Base-by-base conservation (phyloP, 2,329 filamentous ascomycete species). In the Zymoseptoria pseudotritici region DNA sequence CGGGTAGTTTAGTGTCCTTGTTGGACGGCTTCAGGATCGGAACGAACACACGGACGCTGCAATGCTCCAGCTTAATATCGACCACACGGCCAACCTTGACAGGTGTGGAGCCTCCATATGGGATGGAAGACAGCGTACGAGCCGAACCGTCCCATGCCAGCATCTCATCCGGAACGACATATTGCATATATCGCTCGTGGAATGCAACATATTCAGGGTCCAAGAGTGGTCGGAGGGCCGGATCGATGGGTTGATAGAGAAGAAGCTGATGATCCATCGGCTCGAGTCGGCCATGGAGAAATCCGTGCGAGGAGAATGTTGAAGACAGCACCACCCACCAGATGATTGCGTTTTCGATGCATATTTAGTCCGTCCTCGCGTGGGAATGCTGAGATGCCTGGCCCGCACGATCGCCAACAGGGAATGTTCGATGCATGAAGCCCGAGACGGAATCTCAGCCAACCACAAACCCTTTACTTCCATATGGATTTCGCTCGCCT, bases 121-220 rank as follows among this genome's bases (percentile, higher is more conserved):
- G 46, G 6, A 62, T 46, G 7, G 57, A 61, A 13, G 61, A 46
- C 19, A 58, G 58, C 26, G 59, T 59, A 51, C 60, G 53, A 11
- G 60, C 63, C 24, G 62, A 56, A 22, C 57, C 58, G 56, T 63
- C 58, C 64, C 64, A 64, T 49, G 36, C 19, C 42, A 61, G 61
- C 29, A 57, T 51, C 19, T 66, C 60, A 42, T 64, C 60, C 20
- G 64, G 64, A 10, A 60, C 49, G 19, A 66, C 29, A 54, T 61
- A 64, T 53, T 64, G 62, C 56, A 64, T 59, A 51, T 58, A 59
- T 24, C 29, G 58, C 19, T 66, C 64, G 49, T 66, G 62, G 53
- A 62, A 66, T 24, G 56, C 56, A 22, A 64, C 62, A 56, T 66
- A 66, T 54, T 66, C 62, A 17, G 62, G 62, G 46, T 66, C 64